Evolutionary conservation across 2,329 filamentous ascomycete species (phyloP).

Genomic region (Alternaria gaisen): DNA sequence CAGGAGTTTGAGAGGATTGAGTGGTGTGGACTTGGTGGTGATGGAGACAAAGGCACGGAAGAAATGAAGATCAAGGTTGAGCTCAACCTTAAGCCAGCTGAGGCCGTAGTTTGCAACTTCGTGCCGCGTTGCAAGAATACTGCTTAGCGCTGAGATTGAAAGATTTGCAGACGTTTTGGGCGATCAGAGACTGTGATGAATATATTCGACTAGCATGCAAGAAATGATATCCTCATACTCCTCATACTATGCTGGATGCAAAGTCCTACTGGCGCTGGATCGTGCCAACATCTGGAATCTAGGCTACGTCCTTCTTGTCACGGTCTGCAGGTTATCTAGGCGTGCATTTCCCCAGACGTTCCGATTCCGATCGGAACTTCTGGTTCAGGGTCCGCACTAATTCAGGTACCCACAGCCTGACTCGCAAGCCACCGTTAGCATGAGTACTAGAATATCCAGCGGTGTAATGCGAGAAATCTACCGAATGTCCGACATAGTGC

Average conservation of each 20-base stretch:
- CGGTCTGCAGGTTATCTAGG: not conserved
- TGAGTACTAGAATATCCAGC: not conserved
- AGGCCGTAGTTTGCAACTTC: conserved; percentile 13
- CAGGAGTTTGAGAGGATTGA: conserved; percentile 15
- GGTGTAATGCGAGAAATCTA: not conserved
- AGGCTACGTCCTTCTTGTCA: not conserved
- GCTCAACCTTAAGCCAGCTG: conserved; percentile 14
- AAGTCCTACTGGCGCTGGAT: too few relatives aligned
- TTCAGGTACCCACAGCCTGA: not conserved
- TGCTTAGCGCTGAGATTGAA: not conserved
- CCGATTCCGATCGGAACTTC: not conserved
- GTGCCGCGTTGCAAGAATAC: conserved; percentile 1
- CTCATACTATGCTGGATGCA: fast-evolving
- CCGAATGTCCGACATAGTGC: not conserved
- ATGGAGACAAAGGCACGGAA: not conserved
- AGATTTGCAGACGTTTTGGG: not conserved
- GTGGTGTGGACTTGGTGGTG: conserved; percentile 13
- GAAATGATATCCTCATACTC: not conserved
- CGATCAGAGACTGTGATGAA: not conserved
- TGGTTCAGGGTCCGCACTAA: not conserved
- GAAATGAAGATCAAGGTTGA: conserved; percentile 19
- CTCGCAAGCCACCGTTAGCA: not conserved
- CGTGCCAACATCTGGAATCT: not conserved
- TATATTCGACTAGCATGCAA: not conserved
- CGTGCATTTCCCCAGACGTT: not conserved